Conservation (phyloP, 805 yeast genomes). For the Hanseniaspora hatyaiensis region DNA sequence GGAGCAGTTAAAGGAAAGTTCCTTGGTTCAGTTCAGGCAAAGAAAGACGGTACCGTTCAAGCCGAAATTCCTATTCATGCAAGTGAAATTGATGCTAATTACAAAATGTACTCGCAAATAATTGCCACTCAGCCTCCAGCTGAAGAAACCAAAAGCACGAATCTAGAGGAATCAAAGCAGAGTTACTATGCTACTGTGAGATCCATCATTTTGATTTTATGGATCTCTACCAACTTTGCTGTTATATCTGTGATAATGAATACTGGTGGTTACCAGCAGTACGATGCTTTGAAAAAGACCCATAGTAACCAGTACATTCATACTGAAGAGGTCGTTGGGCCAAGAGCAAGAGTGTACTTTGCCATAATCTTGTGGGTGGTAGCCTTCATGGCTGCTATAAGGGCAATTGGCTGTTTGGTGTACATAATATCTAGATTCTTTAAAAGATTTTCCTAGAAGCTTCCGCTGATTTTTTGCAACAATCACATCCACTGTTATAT, state of each 20-base stretch:
- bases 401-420: constrained; percentile 62
- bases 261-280: constrained; percentile 61
- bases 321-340: constrained; percentile 23
- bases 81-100: constrained; percentile 64
- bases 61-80: constrained; percentile 65
- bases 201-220: constrained; percentile 73
- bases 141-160: constrained; percentile 27
- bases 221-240: constrained; percentile 81
- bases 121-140: constrained; percentile 36
- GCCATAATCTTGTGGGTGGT: constrained; percentile 86
- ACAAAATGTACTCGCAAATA: constrained; percentile 50
- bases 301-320: constrained; percentile 17
- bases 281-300: constrained; percentile 22
- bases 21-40: constrained; percentile 75
- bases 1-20: constrained; percentile 61
- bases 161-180: constrained; percentile 46
- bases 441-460: constrained; percentile 20
- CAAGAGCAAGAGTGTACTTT: constrained; percentile 56
- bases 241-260: constrained; percentile 73
- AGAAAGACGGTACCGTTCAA: constrained; percentile 52
- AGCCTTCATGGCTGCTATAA: constrained; percentile 74
- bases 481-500: not conserved
- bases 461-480: constrained; percentile 13
- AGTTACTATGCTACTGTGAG: constrained; percentile 85
- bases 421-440: constrained; percentile 37